phyloP scores from a whole-genome alignment of 1,139 yeast genomes.

The Debaryomycetaceae sp. region DNA sequence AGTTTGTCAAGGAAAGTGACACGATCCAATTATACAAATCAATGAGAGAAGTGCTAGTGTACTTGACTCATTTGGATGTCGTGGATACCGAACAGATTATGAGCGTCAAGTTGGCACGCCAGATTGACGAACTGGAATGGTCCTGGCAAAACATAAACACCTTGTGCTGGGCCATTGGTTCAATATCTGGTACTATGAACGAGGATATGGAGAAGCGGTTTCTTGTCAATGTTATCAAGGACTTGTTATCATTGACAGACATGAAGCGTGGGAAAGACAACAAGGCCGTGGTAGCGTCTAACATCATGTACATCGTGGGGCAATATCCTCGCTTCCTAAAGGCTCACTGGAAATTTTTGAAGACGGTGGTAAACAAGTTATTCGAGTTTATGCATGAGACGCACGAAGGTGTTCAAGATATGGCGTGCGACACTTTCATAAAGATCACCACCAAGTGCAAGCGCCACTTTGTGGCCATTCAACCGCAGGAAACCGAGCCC shows the following conservation, averaged over 20 bases:
- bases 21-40: constrained; percentile 93
- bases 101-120: constrained; percentile 86
- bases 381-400: constrained; percentile 99
- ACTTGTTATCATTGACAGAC: constrained; percentile 84
- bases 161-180: constrained; percentile 98
- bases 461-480: constrained; percentile 87
- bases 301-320: constrained; percentile 98
- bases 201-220: constrained; percentile 96
- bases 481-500: constrained; percentile 85
- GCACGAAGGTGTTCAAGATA: constrained; percentile 98
- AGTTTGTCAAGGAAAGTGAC: constrained; percentile 93
- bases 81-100: constrained; percentile 90
- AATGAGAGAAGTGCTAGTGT: constrained; percentile 93
- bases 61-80: constrained; percentile 91
- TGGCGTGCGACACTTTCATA: constrained; percentile 99
- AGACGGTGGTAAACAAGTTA: constrained; percentile 90
- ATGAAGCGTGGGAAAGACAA: constrained; percentile 97
- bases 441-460: constrained; percentile 94
- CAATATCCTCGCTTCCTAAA: constrained; percentile 96
- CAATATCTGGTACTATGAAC: constrained; percentile 97
- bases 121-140: constrained; percentile 97
- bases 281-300: constrained; percentile 98
- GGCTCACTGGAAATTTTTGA: constrained; percentile 96
- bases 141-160: constrained; percentile 98
- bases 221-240: constrained; percentile 88